Percentiles rank a stretch among this genome's conserved stretches.
Conservation (phyloP, 805 yeast species). For the Ogataea henricii region DNA sequence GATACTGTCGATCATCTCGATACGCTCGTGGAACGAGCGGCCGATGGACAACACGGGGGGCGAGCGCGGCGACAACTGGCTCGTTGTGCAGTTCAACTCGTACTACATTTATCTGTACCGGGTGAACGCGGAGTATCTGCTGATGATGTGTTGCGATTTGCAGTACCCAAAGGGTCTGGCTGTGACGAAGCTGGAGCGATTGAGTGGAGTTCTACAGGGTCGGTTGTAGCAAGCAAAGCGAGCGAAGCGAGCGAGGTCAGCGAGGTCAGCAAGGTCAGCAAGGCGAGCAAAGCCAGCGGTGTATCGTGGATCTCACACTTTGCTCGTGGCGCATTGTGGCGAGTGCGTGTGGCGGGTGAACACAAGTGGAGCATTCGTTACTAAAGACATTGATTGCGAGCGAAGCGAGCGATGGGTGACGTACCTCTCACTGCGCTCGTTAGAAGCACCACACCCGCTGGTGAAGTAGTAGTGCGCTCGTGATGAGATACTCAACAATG, state of each 20-base stretch:
- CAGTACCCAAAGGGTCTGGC: slow-evolving; percentile 35
- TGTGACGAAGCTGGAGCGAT: slow-evolving; percentile 26
- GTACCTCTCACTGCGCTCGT: no score
- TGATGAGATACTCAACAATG: no score
- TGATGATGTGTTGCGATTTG: slow-evolving; percentile 31
- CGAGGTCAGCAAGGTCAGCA: no score
- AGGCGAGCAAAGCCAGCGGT: no score
- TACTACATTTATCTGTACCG: slow-evolving; percentile 26
- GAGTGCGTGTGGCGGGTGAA: no score
- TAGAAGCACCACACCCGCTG: no score
- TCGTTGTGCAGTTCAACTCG: slow-evolving; percentile 28
- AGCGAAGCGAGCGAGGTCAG: not conserved
- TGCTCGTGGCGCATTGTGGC: no score
- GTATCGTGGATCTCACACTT: no score
- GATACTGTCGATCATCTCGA: slow-evolving; percentile 32
- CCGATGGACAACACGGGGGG: not conserved
- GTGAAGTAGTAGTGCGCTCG: no score
- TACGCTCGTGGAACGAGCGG: slow-evolving; percentile 31
- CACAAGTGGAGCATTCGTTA: no score
- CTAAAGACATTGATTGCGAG: no score
- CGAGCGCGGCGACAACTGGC: slow-evolving; percentile 23
- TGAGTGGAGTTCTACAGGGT: slow-evolving; percentile 12
- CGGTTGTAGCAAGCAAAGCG: slow-evolving; percentile 6
- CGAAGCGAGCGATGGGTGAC: no score
- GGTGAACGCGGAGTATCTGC: slow-evolving; percentile 25